Conservation (phyloP, 805 yeast genomes). For the Wickerhamiella lipophila region DNA sequence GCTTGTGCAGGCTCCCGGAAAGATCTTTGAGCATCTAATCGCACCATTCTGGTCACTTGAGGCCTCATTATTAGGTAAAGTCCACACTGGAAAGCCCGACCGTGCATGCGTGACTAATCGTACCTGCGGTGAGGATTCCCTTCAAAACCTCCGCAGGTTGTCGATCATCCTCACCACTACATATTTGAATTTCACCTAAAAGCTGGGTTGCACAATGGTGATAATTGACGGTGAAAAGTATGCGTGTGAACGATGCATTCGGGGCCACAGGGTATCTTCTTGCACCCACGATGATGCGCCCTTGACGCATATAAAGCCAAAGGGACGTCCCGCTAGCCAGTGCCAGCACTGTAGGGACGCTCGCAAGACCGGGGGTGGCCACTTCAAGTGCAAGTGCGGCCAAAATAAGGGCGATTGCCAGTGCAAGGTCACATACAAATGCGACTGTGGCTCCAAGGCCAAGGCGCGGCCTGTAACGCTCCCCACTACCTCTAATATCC, state of each 20-base stretch:
- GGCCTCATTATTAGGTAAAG: too few relatives aligned
- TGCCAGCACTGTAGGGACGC: conserved; percentile 57
- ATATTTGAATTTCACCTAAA: background rate
- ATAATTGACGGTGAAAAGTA: conserved; percentile 83
- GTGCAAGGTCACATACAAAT: conserved; percentile 5
- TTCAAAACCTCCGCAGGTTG: background rate
- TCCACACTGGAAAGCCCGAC: too few relatives aligned
- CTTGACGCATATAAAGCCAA: conserved; percentile 83
- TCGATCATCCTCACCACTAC: background rate
- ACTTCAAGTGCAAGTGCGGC: conserved; percentile 28
- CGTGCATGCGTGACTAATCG: too few relatives aligned
- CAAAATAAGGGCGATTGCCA: conserved; percentile 13
- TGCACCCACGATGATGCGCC: conserved; percentile 90
- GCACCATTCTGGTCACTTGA: too few relatives aligned
- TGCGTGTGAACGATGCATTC: conserved; percentile 90
- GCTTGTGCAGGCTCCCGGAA: too few relatives aligned
- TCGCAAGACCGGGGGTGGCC: conserved; percentile 21
- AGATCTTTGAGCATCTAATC: too few relatives aligned
- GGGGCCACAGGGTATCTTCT: conserved; percentile 92
- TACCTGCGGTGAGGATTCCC: background rate
- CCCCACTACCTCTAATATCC: background rate
- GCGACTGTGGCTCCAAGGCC: conserved; percentile 13
- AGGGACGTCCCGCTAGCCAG: conserved; percentile 91
- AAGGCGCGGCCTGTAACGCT: background rate
- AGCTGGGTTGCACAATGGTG: conserved; percentile 46